Percentiles rank a stretch among this genome's conserved stretches.
phyloP scores from a whole-genome alignment of 257 asterid genomes.

The Vinca minor region DNA sequence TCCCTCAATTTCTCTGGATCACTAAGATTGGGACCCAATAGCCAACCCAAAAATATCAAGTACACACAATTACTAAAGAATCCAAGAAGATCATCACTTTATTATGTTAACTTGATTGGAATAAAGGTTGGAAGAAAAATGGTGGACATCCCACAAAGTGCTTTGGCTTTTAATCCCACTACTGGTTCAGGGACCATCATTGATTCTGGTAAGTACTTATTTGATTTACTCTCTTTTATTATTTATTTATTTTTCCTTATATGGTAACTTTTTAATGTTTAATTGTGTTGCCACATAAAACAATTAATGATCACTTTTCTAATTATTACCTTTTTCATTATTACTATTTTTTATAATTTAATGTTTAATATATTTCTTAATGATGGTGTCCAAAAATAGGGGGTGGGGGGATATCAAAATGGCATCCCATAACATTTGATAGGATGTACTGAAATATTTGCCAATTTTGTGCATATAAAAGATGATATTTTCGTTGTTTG shows the following conservation, averaged over 20 bases:
- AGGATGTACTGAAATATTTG: neutral
- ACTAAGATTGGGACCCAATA: constrained; percentile 50
- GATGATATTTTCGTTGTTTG: neutral
- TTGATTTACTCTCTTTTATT: neutral
- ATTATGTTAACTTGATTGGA: constrained; percentile 57
- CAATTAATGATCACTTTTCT: no score
- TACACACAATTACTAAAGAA: constrained; percentile 51
- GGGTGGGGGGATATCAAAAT: neutral
- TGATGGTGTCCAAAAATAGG: no score
- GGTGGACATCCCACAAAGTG: constrained; percentile 43
- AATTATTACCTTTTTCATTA: no score
- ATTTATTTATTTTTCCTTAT: neutral
- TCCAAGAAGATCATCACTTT: constrained; percentile 68
- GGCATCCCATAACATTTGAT: neutral
- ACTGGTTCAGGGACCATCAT: constrained; percentile 73
- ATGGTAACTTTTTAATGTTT: neutral
- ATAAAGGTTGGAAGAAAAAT: constrained; percentile 46
- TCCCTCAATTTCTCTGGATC: constrained; percentile 52
- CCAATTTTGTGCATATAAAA: neutral
- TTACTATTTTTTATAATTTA: no score
- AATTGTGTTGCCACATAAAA: no score
- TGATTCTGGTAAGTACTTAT: constrained; percentile 56
- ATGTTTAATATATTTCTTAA: no score
- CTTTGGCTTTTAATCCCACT: constrained; percentile 50
- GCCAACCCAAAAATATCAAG: constrained; percentile 62